phyloP scores from a whole-genome alignment of 345 rosid species.

The Abelmoschus esculentus region DNA sequence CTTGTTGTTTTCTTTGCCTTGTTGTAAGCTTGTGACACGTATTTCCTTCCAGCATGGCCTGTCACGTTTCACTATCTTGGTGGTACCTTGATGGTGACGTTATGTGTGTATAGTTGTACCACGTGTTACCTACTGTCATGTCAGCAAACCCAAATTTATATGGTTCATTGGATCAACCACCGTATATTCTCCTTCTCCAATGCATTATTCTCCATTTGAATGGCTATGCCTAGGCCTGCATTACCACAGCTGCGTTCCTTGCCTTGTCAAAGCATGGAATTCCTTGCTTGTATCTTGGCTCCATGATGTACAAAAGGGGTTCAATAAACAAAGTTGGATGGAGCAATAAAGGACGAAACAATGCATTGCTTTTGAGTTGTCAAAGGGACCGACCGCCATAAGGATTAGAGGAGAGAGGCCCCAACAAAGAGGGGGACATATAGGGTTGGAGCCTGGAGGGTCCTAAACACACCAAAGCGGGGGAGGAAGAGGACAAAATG shows the following conservation, averaged over 20 bases:
- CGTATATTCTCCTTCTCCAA: neutral
- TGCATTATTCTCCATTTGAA: neutral
- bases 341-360: constrained; percentile 3
- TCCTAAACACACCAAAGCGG: neutral
- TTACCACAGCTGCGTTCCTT: too few relatives aligned
- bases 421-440: neutral
- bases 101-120: neutral
- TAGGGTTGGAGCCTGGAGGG: neutral
- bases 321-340: neutral
- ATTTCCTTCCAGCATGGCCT: neutral
- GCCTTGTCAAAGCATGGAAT: too few relatives aligned
- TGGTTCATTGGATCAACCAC: constrained; percentile 3
- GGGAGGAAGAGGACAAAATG: constrained; percentile 8
- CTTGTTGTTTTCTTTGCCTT: neutral
- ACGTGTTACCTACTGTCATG: neutral
- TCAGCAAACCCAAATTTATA: neutral
- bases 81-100: constrained; percentile 5
- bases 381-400: constrained; percentile 4
- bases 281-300: too few relatives aligned
- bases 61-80: neutral
- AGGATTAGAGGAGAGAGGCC: neutral
- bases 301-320: too few relatives aligned
- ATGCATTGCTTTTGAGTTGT: constrained; percentile 4
- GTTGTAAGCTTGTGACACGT: neutral
- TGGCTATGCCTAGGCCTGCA: neutral